A percentile compares a stretch with the other conserved stretches of the same genome.
Evolutionary conservation across 2,329 filamentous ascomycete species (phyloP).

Genomic region (Trichophyton mentagrophytes): DNA sequence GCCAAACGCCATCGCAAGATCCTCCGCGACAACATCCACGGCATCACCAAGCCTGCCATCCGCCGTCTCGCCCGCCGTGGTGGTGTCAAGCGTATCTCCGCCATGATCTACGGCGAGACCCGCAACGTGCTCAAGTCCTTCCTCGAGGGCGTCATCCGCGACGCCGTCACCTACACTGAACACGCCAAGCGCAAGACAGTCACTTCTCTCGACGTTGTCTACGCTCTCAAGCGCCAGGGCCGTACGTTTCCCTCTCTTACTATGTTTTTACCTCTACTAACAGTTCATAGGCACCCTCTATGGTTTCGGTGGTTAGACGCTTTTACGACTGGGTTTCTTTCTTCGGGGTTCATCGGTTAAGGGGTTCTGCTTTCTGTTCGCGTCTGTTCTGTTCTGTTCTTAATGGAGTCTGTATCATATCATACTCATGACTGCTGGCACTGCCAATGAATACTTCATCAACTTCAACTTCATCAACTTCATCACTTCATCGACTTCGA

Average conservation of each 20-base stretch:
- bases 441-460: no score
- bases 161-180: conserved; percentile 70
- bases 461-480: no score
- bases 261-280: conserved; percentile 24
- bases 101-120: conserved; percentile 81
- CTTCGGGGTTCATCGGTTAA: background rate
- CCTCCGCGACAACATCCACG: conserved; percentile 98
- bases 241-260: conserved; percentile 18
- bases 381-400: background rate
- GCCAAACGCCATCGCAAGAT: conserved; percentile 99
- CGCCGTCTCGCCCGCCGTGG: conserved; percentile 97
- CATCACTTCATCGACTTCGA: no score
- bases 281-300: conserved; percentile 48
- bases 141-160: conserved; percentile 69
- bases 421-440: background rate
- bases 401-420: background rate
- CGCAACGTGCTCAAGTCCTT: conserved; percentile 73
- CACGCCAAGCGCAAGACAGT: conserved; percentile 58
- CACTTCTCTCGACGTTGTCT: conserved; percentile 49
- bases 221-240: conserved; percentile 51
- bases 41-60: conserved; percentile 97
- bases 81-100: conserved; percentile 99
- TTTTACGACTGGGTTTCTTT: background rate
- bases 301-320: conserved; percentile 71
- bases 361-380: conserved; percentile 9